Evolutionary conservation across 1,139 yeast species (phyloP), one percentile per base, ranked within the genome.

Genomic region (Schwanniomyces etchellsii): DNA sequence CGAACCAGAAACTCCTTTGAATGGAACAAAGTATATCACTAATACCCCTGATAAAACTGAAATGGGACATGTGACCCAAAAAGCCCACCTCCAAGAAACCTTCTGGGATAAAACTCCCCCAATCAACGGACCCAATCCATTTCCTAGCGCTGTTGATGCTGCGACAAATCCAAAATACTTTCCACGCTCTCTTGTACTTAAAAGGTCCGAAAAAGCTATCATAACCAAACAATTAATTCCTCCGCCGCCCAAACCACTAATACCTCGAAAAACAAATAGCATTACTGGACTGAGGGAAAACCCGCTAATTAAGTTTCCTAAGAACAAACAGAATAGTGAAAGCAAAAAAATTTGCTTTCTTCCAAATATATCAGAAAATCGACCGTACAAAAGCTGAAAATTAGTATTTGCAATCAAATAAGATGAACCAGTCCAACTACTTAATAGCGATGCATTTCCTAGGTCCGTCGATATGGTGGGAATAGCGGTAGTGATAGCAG

Each of bases 341-440:
- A 47, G 32, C 34, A 67, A 36, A 26, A 67, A 48, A 16, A 65
- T 59, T 21, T 45, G 44, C 37, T 66, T 67, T 29, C 74, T 48
- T 14, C 73, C 73, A 43, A 66, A 64, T 4, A 67, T 67, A 44
- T 68, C 74, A 5, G 58, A 47, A 15, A 67, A 41, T 28, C 73
- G 46, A 4, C 73, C 74, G 36, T 64, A 64, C 17, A 66, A 46
- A 3, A 65, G 69, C 42, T 65, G 72, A 42, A 65, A 64, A 16
- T 64, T 68, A 18, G 66, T 56, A 35, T 63, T 65, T 14, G 72
- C 71, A 30, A 70, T 55, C 32, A 71, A 47, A 5, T 66, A 47
- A 10, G 77, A 61, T 4, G 75, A 67, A 34, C 75, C 76, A 2
- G 74, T 74, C 75, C 76, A 71, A 31, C 70, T 64, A 33, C 65